Percentiles rank a stretch among this genome's conserved stretches.
Evolutionary conservation across 495 filamentous ascomycete genomes (phyloP).

Genomic region (Penicillium steckii): DNA sequence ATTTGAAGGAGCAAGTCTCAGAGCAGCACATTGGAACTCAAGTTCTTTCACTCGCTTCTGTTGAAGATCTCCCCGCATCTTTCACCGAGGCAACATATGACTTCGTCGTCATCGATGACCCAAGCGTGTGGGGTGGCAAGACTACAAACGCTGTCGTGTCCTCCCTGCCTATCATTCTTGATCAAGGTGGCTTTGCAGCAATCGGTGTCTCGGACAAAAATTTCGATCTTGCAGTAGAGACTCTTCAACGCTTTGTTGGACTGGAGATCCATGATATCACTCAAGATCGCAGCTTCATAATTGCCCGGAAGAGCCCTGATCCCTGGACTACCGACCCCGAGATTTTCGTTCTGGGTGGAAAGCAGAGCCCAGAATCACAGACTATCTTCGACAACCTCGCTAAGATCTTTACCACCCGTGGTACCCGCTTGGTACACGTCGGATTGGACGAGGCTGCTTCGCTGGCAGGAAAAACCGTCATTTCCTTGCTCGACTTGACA

Average conservation of each 20-base stretch:
- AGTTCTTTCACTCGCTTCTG: neutral
- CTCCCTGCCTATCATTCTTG: conserved; percentile 4
- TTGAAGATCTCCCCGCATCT: conserved; percentile 8
- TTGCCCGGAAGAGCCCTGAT: conserved; percentile 12
- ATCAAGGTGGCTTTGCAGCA: conserved; percentile 11
- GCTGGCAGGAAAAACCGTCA: conserved; percentile 18
- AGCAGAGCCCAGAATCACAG: conserved; percentile 1
- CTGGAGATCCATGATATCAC: conserved; percentile 13
- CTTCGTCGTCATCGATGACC: conserved; percentile 13
- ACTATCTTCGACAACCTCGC: conserved; percentile 12
- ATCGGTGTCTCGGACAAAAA: conserved; percentile 5
- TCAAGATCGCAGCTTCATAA: conserved; percentile 9
- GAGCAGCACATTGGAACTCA: conserved; percentile 1
- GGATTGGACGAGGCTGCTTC: conserved; percentile 12
- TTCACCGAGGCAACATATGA: conserved; percentile 11
- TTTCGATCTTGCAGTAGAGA: neutral
- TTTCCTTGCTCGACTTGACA: conserved; percentile 22
- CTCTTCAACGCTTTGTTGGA: conserved; percentile 2
- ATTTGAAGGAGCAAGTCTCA: neutral
- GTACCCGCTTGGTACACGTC: conserved; percentile 11
- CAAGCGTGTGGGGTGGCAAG: conserved; percentile 6
- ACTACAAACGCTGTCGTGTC: neutral
- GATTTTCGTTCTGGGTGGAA: conserved; percentile 14
- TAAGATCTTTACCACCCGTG: conserved; percentile 12
- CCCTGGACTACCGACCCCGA: conserved; percentile 11